phyloP scores from a whole-genome alignment of 345 rosid genomes.

The Boechera stricta region DNA sequence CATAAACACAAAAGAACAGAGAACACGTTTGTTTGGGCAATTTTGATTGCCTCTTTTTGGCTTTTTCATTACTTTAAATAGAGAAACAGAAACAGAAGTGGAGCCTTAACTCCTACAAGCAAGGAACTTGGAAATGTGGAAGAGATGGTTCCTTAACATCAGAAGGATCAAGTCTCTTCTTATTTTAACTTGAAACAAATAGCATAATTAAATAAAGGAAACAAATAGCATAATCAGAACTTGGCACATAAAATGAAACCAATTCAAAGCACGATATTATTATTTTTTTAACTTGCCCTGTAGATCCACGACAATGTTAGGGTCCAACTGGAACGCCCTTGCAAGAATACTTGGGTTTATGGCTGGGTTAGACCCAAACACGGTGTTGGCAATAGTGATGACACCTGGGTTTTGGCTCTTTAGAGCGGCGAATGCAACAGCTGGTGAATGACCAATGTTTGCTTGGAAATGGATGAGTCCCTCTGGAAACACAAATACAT shows the following conservation, averaged over 20 bases:
- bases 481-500: conserved; percentile 34
- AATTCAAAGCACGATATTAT: neutral
- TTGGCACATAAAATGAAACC: neutral
- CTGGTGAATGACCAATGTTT: neutral
- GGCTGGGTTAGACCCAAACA: conserved; percentile 34
- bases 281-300: neutral
- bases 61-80: too few relatives aligned
- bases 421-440: conserved; percentile 23
- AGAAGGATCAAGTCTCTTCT: too few relatives aligned
- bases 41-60: too few relatives aligned
- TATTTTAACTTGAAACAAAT: too few relatives aligned
- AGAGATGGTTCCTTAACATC: too few relatives aligned
- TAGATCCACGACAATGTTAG: conserved; percentile 12
- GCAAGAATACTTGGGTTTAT: conserved; percentile 27
- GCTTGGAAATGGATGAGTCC: conserved; percentile 36
- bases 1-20: too few relatives aligned
- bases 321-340: conserved; percentile 31
- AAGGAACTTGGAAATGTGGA: too few relatives aligned
- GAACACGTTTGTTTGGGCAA: too few relatives aligned
- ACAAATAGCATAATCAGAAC: neutral
- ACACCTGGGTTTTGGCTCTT: conserved; percentile 38
- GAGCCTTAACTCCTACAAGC: too few relatives aligned
- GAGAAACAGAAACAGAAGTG: too few relatives aligned
- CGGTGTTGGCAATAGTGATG: conserved; percentile 27
- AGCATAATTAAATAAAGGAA: too few relatives aligned